Percentiles rank a stretch among this genome's conserved stretches.
phyloP scores from a whole-genome alignment of 768 basidiomycete species.

The Tricholoma bakamatsutake region DNA sequence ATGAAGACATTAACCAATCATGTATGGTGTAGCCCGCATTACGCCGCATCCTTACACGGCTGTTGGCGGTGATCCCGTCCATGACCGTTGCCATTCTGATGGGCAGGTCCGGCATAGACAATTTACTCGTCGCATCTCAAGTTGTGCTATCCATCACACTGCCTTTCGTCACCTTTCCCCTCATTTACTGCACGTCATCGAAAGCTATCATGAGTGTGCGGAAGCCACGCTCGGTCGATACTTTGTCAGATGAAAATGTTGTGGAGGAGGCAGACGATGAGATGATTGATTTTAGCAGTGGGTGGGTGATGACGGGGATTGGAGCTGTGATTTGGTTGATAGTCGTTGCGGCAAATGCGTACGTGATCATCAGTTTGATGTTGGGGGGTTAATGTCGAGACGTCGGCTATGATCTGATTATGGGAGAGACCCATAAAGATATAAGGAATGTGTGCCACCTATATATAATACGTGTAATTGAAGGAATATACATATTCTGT shows the following conservation, averaged over 20 bases:
- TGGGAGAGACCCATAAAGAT: no score
- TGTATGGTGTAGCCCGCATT: conserved; percentile 49
- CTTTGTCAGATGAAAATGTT: conserved; percentile 30
- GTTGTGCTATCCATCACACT: conserved; percentile 79
- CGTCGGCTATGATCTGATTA: no score
- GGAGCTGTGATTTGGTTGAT: conserved; percentile 54
- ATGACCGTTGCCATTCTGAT: conserved; percentile 69
- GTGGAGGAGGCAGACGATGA: conserved; percentile 26
- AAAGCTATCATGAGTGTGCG: conserved; percentile 66
- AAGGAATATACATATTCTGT: no score
- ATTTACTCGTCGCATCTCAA: conserved; percentile 81
- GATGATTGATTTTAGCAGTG: conserved; percentile 51
- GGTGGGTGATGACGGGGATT: not conserved
- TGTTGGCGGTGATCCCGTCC: conserved; percentile 78
- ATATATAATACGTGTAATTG: no score
- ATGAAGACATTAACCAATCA: not conserved
- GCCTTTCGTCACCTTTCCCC: conserved; percentile 80
- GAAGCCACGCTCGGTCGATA: conserved; percentile 26
- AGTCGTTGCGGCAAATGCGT: conserved; percentile 66
- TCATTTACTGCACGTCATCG: conserved; percentile 71
- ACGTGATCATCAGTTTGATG: conserved; percentile 61
- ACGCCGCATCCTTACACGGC: conserved; percentile 78
- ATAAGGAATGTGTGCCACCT: no score
- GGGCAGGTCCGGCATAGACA: conserved; percentile 64
- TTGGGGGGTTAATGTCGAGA: conserved; percentile 46